phyloP scores from a whole-genome alignment of 176 grass and related monocot genomes.

The Eleusine coracana region DNA sequence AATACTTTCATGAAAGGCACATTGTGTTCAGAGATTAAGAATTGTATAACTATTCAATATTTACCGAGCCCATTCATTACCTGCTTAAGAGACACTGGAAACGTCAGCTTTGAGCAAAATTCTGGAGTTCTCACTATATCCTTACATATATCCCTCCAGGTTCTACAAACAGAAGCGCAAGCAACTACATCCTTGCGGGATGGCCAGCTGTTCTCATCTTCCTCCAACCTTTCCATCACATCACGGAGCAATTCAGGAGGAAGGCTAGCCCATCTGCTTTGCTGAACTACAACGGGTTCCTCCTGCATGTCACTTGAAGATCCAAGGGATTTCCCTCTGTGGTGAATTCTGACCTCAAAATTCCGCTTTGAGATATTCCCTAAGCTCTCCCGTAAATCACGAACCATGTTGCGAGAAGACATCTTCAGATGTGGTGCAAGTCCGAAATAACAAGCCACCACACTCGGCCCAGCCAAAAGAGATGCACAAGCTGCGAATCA shows the following conservation, averaged over 20 bases:
- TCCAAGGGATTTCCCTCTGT: conserved; percentile 54
- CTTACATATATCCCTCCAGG: conserved; percentile 83
- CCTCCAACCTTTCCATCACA: conserved; percentile 70
- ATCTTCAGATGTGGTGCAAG: conserved; percentile 38
- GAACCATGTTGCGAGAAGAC: conserved; percentile 72
- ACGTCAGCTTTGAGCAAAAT: conserved; percentile 81
- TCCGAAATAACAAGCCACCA: not conserved
- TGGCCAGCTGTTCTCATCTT: conserved; percentile 77
- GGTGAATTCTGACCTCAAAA: conserved; percentile 70
- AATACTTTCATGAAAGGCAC: not conserved
- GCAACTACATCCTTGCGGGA: conserved; percentile 85
- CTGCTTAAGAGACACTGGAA: conserved; percentile 92
- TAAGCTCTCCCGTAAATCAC: conserved; percentile 68
- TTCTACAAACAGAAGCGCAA: conserved; percentile 72
- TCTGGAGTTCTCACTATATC: conserved; percentile 88
- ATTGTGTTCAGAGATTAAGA: conserved; percentile 1
- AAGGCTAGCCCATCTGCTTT: conserved; percentile 63
- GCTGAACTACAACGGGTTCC: conserved; percentile 30
- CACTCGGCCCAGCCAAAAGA: not conserved
- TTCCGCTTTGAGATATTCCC: conserved; percentile 63
- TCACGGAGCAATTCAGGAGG: conserved; percentile 83
- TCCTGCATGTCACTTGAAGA: conserved; percentile 47
- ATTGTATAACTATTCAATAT: not conserved
- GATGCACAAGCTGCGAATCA: conserved; percentile 10
- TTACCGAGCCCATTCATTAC: conserved; percentile 41